Percentiles rank a stretch among this genome's conserved stretches.
These are phyloP conservation scores for Paulownia fortunei DNA, from an alignment of 257 asterid species.

Conservation along the genomic window DNA sequence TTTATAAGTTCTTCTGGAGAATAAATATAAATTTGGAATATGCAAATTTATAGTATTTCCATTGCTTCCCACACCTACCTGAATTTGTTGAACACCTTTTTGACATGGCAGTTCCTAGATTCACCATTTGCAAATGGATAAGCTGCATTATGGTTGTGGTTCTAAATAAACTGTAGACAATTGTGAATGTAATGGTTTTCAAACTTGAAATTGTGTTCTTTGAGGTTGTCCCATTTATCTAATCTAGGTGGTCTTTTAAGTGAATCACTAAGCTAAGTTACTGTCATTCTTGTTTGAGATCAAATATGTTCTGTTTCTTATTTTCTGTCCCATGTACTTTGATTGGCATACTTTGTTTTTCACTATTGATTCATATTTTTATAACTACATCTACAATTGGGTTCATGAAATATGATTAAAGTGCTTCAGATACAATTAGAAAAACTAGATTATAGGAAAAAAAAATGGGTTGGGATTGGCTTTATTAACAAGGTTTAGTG, in stretches of 20 bases:
- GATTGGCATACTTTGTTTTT: background rate
- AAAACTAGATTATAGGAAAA: slow-evolving; percentile 58
- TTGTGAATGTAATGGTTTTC: background rate
- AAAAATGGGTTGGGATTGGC: slow-evolving; percentile 88
- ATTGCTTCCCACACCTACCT: background rate
- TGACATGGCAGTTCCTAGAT: background rate
- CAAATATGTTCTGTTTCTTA: background rate
- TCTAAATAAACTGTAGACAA: background rate
- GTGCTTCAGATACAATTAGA: slow-evolving; percentile 39
- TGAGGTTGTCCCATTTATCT: slow-evolving; percentile 10
- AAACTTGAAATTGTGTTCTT: slow-evolving; percentile 10
- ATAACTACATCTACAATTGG: slow-evolving; percentile 14
- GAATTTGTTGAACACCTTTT: background rate
- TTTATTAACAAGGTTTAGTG: slow-evolving; percentile 97
- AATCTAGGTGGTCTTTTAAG: background rate
- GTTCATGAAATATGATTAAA: slow-evolving; percentile 26
- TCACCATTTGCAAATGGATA: background rate
- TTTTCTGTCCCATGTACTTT: background rate
- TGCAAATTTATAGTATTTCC: background rate
- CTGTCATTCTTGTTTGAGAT: background rate
- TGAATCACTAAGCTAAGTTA: background rate
- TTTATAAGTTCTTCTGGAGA: background rate
- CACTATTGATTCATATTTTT: background rate
- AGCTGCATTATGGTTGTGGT: background rate
- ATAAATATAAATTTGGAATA: background rate